phyloP scores from a whole-genome alignment of 1,284 basidiomycete species.

The Moesziomyces sp. region DNA sequence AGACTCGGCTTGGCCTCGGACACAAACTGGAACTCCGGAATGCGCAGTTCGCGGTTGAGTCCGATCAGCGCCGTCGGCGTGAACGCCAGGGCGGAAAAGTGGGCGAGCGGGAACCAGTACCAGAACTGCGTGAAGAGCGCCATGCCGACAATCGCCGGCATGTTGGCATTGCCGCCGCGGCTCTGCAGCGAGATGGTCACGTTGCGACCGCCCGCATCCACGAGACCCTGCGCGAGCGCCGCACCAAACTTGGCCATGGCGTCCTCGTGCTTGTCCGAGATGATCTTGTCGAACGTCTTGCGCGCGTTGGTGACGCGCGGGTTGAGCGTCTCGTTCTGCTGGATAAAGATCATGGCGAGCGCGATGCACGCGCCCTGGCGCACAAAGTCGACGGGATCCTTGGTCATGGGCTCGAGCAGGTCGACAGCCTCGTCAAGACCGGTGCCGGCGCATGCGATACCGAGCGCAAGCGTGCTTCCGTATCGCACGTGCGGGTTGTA shows the following conservation, averaged over 20 bases:
- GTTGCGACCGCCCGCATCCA: conserved; percentile 67
- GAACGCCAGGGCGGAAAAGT: conserved; percentile 65
- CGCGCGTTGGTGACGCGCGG: conserved; percentile 61
- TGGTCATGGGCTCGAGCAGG: conserved; percentile 66
- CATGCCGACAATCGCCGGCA: conserved; percentile 67
- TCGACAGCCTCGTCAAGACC: conserved; percentile 66
- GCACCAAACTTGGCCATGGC: conserved; percentile 68
- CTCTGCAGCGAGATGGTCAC: conserved; percentile 66
- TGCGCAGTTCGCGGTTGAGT: conserved; percentile 58
- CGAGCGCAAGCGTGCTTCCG: conserved; percentile 66
- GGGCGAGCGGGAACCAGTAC: conserved; percentile 68
- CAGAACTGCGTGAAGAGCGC: conserved; percentile 67
- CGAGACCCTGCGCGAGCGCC: conserved; percentile 63
- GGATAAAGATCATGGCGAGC: conserved; percentile 65
- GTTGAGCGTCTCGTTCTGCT: conserved; percentile 67
- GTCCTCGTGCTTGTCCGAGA: conserved; percentile 67
- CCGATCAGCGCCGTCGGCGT: conserved; percentile 67
- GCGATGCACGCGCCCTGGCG: conserved; percentile 67
- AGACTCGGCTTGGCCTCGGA: conserved; percentile 63
- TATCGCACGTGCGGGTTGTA: conserved; percentile 68
- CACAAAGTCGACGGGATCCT: conserved; percentile 67
- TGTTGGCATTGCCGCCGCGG: conserved; percentile 63
- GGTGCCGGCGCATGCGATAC: conserved; percentile 67
- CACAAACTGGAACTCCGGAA: conserved; percentile 63
- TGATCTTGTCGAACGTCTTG: conserved; percentile 64